Conservation (phyloP, 1,284 basidiomycete genomes). For the Leccinum insigne region DNA sequence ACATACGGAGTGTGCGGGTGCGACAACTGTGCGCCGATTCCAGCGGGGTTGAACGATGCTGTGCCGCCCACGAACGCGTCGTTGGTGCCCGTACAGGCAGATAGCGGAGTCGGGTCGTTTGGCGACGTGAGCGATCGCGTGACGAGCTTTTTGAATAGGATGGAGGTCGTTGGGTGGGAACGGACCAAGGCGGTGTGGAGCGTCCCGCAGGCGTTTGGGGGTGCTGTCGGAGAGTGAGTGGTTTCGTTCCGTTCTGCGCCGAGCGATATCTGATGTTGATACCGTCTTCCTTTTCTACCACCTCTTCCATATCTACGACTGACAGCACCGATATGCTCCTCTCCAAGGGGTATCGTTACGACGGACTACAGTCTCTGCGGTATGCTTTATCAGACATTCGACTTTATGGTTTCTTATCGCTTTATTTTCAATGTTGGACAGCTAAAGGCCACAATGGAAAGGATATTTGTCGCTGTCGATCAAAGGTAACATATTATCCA, state of each 20-base stretch:
- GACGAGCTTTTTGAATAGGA: constrained; percentile 57
- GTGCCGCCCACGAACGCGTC: constrained; percentile 31
- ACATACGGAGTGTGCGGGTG: constrained; percentile 74
- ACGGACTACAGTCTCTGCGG: too few relatives aligned
- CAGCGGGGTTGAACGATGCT: constrained; percentile 28
- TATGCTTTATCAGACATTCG: too few relatives aligned
- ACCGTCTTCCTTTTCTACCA: background rate
- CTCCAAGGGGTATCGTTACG: too few relatives aligned
- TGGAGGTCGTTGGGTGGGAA: constrained; percentile 64
- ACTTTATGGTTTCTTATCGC: too few relatives aligned
- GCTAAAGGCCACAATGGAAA: too few relatives aligned
- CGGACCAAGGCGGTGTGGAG: constrained; percentile 59
- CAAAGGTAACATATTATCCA: too few relatives aligned
- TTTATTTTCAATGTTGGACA: too few relatives aligned
- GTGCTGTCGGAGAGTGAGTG: constrained; percentile 48
- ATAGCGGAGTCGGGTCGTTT: constrained; percentile 31
- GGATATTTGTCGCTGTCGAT: too few relatives aligned
- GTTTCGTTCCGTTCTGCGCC: background rate
- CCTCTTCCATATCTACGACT: too few relatives aligned
- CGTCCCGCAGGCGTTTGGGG: constrained; percentile 77
- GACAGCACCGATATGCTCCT: constrained; percentile 30
- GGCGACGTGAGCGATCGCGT: constrained; percentile 64
- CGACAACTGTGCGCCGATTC: constrained; percentile 48
- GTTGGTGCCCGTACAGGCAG: constrained; percentile 19
- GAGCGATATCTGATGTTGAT: background rate